Evolutionary conservation across 257 asterid genomes (phyloP).

Genomic region (Nyctanthes arbortristis): DNA sequence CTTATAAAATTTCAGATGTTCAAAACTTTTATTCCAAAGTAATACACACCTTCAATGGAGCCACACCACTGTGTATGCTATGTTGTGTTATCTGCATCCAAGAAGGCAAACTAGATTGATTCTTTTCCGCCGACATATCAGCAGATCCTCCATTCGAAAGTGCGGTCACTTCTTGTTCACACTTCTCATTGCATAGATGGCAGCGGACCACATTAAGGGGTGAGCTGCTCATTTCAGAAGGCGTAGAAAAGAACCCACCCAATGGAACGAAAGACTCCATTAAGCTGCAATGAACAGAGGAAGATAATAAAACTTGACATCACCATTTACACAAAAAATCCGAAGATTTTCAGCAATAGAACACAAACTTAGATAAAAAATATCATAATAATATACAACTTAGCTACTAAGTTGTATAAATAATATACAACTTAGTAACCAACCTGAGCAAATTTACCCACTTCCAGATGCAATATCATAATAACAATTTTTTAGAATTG

Average conservation of each 20-base stretch:
- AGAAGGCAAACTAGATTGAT: constrained; percentile 49
- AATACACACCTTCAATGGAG: constrained; percentile 55
- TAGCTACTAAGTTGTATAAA: neutral
- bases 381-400: neutral
- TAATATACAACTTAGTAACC: neutral
- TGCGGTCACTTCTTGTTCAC: constrained; percentile 56
- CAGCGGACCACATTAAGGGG: constrained; percentile 44
- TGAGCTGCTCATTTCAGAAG: constrained; percentile 50
- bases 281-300: constrained; percentile 55
- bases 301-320: neutral
- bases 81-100: constrained; percentile 50
- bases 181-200: constrained; percentile 68
- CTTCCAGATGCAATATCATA: neutral
- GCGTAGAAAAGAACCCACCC: constrained; percentile 88
- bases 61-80: constrained; percentile 22
- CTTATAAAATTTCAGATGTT: too few relatives aligned
- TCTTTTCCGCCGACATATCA: constrained; percentile 35
- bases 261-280: constrained; percentile 97
- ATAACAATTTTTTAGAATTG: too few relatives aligned
- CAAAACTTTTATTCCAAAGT: too few relatives aligned
- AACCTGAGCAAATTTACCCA: neutral
- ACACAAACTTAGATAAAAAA: neutral
- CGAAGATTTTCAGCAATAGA: neutral
- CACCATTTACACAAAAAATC: neutral
- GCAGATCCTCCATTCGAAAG: constrained; percentile 38